Base-by-base conservation (phyloP, 495 filamentous ascomycete genomes). In the Xylaria sp. region DNA sequence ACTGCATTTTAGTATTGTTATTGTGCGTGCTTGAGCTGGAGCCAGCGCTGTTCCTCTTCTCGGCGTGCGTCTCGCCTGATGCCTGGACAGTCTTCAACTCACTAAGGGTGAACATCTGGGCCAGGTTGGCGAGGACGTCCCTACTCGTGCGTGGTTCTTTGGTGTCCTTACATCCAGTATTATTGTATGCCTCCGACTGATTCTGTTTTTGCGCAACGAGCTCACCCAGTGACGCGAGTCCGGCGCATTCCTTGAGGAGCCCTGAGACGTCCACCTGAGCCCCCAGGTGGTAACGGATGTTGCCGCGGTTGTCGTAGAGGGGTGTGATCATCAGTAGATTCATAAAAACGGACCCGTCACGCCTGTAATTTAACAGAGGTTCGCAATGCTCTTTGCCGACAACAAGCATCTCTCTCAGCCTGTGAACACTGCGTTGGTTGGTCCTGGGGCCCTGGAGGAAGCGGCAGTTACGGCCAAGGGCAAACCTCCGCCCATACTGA, bases 341-440 rank as follows among this genome's bases (percentile, higher is more conserved):
- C 86, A 91, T 90, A 76, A 92, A 92, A 0, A 88, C 89, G 0
- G 87, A 88, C 6, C 89, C 89, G 70, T 91, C 89, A 64, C 89
- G 80, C 46, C 88, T 80, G 72, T 93, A 93, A 75, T 93, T 92
- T 0, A 93, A 80, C 15, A 93, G 82, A 0, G 90, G 83, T 71
- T 93, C 92, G 61, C 85, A 90, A 57, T 91, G 86, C 72, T 92
- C 90, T 55, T 88, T 81, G 14, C 89, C 88, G 5, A 78, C 83
- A 15, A 83, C 77, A 2, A 93, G 71, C 1, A 87, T 87, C 53
- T 88, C 84, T 48, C 84, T 78, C 19, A 93, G 81, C 61, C 91
- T 85, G 61, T 80, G 75, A 3, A 90, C 83, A 48, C 88, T 85
- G 24, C 72, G 73, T 26, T 73, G 77, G 67, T 85, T 82, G 2